Base-by-base conservation (phyloP, 2,329 filamentous ascomycete species). In the Fusarium coicis region DNA sequence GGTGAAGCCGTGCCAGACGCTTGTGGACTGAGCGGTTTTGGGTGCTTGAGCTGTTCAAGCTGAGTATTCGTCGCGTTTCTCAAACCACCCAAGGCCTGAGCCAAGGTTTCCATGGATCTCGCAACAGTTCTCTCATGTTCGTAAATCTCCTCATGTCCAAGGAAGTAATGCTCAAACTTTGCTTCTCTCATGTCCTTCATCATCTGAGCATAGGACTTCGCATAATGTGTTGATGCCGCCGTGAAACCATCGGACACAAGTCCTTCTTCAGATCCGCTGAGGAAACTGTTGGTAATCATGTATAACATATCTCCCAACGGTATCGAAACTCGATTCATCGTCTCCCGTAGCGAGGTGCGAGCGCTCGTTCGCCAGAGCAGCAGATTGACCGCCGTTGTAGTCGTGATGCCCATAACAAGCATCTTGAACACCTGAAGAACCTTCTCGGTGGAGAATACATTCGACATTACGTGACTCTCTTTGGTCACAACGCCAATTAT, bases 401-500 rank as follows among this genome's bases (percentile, higher is more conserved):
- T 90, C 14, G 88, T 82, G 37, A 96, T 92, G 21, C 93, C 94
- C 84, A 96, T 90, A 16, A 93, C 81, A 28, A 97, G 86, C 88
- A 97, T 96, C 79, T 95, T 94, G 77, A 96, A 84, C 9, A 96
- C 91, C 81, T 97, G 93, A 0, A 90, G 84, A 28, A 97, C 92
- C 81, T 97, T 97, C 56, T 90, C 90, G 75, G 93, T 91, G 0
- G 93, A 95, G 76, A 97, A 94, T 36, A 92, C 91, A 4, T 93
- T 94, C n/a, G 89, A 90, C 77, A 97, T 93, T 1, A 98, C 91
- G 2, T 94, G 91, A 40, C 94, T 95, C 79, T 98, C 96, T 80
- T 96, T 97, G 5, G 96, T 97, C 68, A 98, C 85, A 39, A 97
- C 90, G 2, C 93, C 95, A 77, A 98, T 97, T 64, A 96, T 93